phyloP scores from a whole-genome alignment of 2,329 filamentous ascomycete species.

The Colletotrichum filicis region DNA sequence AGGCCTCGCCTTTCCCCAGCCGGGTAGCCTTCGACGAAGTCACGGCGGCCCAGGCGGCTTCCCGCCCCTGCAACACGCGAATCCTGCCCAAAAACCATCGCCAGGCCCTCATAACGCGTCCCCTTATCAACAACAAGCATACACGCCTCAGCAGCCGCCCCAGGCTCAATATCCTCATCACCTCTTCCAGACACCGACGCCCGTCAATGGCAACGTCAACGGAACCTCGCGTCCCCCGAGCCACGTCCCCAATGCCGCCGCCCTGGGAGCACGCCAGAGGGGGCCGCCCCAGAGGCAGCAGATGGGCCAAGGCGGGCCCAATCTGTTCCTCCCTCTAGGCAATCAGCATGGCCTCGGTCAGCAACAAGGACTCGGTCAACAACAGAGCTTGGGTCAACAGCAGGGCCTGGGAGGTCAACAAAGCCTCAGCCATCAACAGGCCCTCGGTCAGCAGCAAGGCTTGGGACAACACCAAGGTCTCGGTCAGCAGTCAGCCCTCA shows the following conservation, averaged over 20 bases:
- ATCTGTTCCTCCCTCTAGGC: conserved; percentile 48
- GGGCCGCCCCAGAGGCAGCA: conserved; percentile 56
- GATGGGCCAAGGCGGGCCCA: conserved; percentile 52
- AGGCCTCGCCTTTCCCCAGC: conserved; percentile 64
- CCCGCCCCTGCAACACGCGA: conserved; percentile 56
- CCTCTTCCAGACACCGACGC: conserved; percentile 60
- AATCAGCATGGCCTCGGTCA: conserved; percentile 27
- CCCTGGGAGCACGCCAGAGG: conserved; percentile 54
- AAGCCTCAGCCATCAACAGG: conserved; percentile 29
- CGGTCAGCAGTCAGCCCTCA: conserved; percentile 22
- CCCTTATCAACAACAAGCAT: conserved; percentile 65
- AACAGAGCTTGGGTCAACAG: conserved; percentile 30
- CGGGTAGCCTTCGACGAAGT: conserved; percentile 58
- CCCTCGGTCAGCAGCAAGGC: conserved; percentile 27
- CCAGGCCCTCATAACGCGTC: conserved; percentile 65
- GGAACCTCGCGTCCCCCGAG: conserved; percentile 56
- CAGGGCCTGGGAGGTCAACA: conserved; percentile 32
- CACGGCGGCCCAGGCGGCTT: conserved; percentile 47
- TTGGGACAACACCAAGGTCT: conserved; percentile 26
- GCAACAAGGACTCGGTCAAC: conserved; percentile 33
- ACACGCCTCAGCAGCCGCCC: conserved; percentile 62
- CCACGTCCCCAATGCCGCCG: conserved; percentile 60
- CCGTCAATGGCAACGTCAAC: conserved; percentile 60
- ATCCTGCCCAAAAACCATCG: conserved; percentile 65
- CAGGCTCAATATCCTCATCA: conserved; percentile 62